Base-by-base conservation (phyloP, 768 basidiomycete species). In the Fomitopsis serialis region DNA sequence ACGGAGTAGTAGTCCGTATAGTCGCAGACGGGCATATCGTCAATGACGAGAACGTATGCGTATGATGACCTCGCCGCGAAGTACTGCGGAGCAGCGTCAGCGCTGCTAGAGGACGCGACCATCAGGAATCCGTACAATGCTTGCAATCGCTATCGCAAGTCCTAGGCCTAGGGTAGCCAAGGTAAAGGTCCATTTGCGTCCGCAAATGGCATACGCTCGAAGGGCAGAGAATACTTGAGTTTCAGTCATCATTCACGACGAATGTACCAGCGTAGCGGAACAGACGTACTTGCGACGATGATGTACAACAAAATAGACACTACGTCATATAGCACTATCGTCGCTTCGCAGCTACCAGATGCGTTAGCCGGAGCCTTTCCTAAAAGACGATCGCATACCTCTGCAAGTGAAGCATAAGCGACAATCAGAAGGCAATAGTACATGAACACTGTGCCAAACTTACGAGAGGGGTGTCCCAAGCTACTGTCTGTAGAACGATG, bases 171-270 rank as follows among this genome's bases (percentile, higher is more conserved):
- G 35, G 1, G 53, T 48, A 25, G 51, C 42, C 2, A 46, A 15
- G n/a, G 53, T 37, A 8, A 42, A 23, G 10, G 27, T 42, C 53
- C 48, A 52, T 21, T 46, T 45, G 7, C 47, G 50, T 19, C 53
- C 53, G 9, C 21, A 29, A n/a, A 58, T 29, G 5, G 56, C 56
- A 42, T 54, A 58, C 17, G 43, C 45, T 9, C 56, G 56, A 11
- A 58, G 48, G 12, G 53, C 50, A 3, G 53, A 51, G 42, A 58
- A 58, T 1, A 50, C 56, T 58, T 19, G 12, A 19, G 19, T 4
- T 3, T 12, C 4, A 8, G 3, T 4, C 8, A 5, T 48, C 11
- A 22, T 3, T 7, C 19, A 29, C 13, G 7, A 34, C 11, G 5
- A 29, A 32, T 7, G n/a, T 21, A 21, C 4, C 9, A 13, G 19